Evolutionary conservation across 805 yeast species (phyloP), one percentile per base, ranked within the genome.

Genomic region (Candida tallmaniae): DNA sequence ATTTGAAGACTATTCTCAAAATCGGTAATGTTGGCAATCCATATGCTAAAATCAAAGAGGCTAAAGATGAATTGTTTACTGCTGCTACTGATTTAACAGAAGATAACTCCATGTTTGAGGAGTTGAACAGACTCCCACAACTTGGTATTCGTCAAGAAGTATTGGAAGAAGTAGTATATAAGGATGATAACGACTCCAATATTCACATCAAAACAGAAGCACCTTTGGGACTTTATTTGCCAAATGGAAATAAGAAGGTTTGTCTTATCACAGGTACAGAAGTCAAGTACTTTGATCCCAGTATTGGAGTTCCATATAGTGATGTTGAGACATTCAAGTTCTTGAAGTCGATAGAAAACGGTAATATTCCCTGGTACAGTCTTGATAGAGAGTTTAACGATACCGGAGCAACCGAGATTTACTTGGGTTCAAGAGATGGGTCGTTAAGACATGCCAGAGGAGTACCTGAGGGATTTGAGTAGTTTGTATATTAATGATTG

Each of bases 201-300:
- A 60, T 66, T 18, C 48, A 46, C 11, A 68, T 83, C 33, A 70
- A 65, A 16, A 83, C 90, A 0, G 78, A 76, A 35, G 83, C 90
- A 1, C 93, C 90, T 3, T 66, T 78, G 3, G 90, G 90, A 12
- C 77, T 82, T 20, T 74, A 79, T 42, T 62, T 82, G 38, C 82
- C 87, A 26, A 84, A 70, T 54, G 87, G 84, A 19, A 69, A 70
- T 33, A 79, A 76, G 56, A 73, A 77, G 58, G 58, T 70, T 48
- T 83, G 96, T 68, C 64, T 80, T 17, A 78, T 89, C 28, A 78
- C 87, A 3, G 95, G 95, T 2, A 73, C 73, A 32, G 80, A 78
- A 30, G 95, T 93, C 12, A 73, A 77, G 50, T 90, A 86, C 57
- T 79, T 83, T 44, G 97, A 90, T 63, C 97, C 97, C 0, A 70